phyloP scores from a whole-genome alignment of 192 early-diverging fungal genomes.

The Paraglomus occultum region DNA sequence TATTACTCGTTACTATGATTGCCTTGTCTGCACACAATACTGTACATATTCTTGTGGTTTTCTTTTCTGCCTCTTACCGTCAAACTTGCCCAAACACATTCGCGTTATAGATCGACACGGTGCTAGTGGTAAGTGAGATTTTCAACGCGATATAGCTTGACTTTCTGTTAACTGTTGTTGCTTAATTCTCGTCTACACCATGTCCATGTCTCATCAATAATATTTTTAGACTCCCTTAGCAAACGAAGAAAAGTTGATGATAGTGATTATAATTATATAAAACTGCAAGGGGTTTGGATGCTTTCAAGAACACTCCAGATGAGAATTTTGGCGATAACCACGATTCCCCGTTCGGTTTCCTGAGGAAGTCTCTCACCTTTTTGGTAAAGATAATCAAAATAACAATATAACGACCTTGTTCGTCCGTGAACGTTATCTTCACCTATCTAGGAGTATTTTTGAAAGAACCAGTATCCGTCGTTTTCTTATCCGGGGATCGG shows the following conservation, averaged over 20 bases:
- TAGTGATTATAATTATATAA: not conserved
- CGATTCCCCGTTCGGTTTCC: not conserved
- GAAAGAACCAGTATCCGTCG: not conserved
- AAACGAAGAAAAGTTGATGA: conserved; percentile 14
- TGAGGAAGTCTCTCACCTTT: conserved; percentile 6
- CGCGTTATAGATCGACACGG: too few relatives aligned
- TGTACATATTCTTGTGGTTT: too few relatives aligned
- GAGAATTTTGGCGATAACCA: not conserved
- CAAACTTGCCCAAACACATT: too few relatives aligned
- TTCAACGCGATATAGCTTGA: too few relatives aligned
- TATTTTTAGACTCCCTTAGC: not conserved
- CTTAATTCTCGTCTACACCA: not conserved
- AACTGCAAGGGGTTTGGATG: conserved; percentile 8
- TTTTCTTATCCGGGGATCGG: conserved; percentile 15
- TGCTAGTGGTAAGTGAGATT: too few relatives aligned
- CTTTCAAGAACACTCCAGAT: conserved; percentile 7
- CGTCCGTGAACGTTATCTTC: conserved; percentile 14
- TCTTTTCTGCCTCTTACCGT: too few relatives aligned
- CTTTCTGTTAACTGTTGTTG: too few relatives aligned
- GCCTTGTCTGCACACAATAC: too few relatives aligned
- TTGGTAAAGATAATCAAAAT: conserved; percentile 10
- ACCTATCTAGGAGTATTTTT: conserved; percentile 15
- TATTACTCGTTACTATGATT: too few relatives aligned
- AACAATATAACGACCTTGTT: conserved; percentile 15
- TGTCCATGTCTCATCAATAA: too few relatives aligned